Evolutionary conservation across 177 flowering plant genomes (phyloP).

Genomic region (Telopea speciosissima): DNA sequence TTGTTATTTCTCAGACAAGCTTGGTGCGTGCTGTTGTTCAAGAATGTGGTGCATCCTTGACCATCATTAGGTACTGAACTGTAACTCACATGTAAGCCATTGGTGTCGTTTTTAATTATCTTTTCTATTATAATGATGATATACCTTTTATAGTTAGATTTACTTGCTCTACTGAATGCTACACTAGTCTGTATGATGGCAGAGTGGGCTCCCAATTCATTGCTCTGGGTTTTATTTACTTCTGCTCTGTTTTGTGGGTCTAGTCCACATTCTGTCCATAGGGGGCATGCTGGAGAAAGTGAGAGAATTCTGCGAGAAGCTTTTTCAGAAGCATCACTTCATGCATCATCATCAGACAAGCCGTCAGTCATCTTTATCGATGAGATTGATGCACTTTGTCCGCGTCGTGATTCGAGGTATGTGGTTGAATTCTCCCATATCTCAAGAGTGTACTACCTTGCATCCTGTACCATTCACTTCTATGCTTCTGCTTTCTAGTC

Average conservation of each 20-base stretch:
- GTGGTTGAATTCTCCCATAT: background rate
- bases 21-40: slow-evolving; percentile 91
- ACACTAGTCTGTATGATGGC: background rate
- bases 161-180: background rate
- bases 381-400: slow-evolving; percentile 93
- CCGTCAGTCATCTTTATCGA: slow-evolving; percentile 90
- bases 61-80: slow-evolving; percentile 47
- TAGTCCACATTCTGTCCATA: slow-evolving; percentile 85
- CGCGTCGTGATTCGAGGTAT: slow-evolving; percentile 84
- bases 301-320: slow-evolving; percentile 78
- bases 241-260: slow-evolving; percentile 10
- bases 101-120: background rate
- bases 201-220: background rate
- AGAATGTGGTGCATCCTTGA: slow-evolving; percentile 80
- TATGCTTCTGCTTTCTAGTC: background rate
- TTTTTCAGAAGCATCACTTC: slow-evolving; percentile 66
- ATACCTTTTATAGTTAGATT: background rate
- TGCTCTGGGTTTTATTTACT: background rate
- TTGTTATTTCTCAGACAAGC: slow-evolving; percentile 55
- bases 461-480: background rate
- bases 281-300: slow-evolving; percentile 89
- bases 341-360: slow-evolving; percentile 39
- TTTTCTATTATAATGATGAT: background rate
- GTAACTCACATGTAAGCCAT: background rate
- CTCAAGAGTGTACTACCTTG: background rate